Base-by-base conservation (phyloP, 805 yeast genomes). In the Pichia gijzeniarum region DNA sequence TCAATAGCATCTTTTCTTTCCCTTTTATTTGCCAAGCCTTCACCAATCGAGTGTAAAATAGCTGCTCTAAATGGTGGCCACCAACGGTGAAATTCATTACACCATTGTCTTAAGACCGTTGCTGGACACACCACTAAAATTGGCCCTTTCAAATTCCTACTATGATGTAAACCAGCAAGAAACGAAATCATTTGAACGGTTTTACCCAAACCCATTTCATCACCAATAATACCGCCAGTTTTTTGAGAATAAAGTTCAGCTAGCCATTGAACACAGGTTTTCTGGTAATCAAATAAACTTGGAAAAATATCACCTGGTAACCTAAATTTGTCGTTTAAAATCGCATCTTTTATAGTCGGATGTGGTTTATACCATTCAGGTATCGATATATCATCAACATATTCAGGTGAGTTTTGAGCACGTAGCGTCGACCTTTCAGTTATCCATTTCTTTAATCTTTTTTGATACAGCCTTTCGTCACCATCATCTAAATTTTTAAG, bases 201-300 rank as follows among this genome's bases (percentile, higher is more conserved):
- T 59, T 93, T 93, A 2, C 99, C 99, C 16, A 93, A 66, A 0
- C 99, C 99, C 99, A 93, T 93, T 62, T 93, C 99, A 64, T 93
- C 99, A 21, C 98, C 97, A 35, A 93, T 74, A 19, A 93, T 93
- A 0, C 99, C 99, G 2, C 99, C 99, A 3, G 90, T 83, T 41
- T 77, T 79, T 61, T 93, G 98, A 18, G 79, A 73, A 56, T 85
- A 82, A n/a, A 93, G 69, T 59, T 93, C 99, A 82, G 95, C 90
- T 2, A 93, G 74, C 99, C 99, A 91, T 57, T 93, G 96, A 1
- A 93, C 97, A 50, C 98, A 88, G 0, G 98, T 93, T 56, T 86
- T 86, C 57, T 93, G 99, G 61, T 93, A 93, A 52, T 87, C 95
- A 58, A 93, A 93, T 13, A 93, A 66, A 4, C 88, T 74, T 0